Evolutionary conservation across 345 rosid species (phyloP), one percentile per base, ranked within the genome.

Genomic region (Dimocarpus longan): DNA sequence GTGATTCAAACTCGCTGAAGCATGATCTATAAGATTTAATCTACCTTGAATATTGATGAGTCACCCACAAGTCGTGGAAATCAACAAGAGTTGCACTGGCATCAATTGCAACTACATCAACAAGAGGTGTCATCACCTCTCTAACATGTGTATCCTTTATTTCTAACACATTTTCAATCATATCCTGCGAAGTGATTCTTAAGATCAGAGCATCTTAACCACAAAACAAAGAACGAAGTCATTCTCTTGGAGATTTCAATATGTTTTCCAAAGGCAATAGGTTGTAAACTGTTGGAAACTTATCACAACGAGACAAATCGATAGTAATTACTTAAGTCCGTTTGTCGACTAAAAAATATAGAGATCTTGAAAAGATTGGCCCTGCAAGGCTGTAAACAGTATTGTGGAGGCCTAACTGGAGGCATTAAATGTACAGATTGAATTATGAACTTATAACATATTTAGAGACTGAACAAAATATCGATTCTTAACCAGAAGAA

Each of bases 121-220:
- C 90, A 82, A 96, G 98, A 81, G 99, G 99, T 76, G 99, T 92
- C 99, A 96, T 96, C 82, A 96, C 98, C 90, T 94, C 99, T 77
- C 99, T 88, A 77, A 96, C 98, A 83, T 93, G 92, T 11, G 98
- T 96, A 85, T 96, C 99, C 80, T 96, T 96, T 24, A 96, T 94
- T 90, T 94, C 99, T 77, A 96, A 87, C 83, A 96, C 99, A 88
- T 96, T 96, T 86, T 96, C 98, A 82, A 96, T 96, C 98, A 96
- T 96, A 84, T 96, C 99, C 99, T 96, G 93, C 73, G 74, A 78
- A 42, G 68, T 52, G 76, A 74, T 65, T 76, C 68, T 40, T 68
- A 63, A 26, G 44, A 73, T 64, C 80, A 62, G 70, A 76, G 71
- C 78, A 80, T 42, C 65, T 68, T 37, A 71, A 72, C 67, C 71